Evolutionary conservation across 495 filamentous ascomycete species (phyloP).

Genomic region (Aspergillus bertholletiae): DNA sequence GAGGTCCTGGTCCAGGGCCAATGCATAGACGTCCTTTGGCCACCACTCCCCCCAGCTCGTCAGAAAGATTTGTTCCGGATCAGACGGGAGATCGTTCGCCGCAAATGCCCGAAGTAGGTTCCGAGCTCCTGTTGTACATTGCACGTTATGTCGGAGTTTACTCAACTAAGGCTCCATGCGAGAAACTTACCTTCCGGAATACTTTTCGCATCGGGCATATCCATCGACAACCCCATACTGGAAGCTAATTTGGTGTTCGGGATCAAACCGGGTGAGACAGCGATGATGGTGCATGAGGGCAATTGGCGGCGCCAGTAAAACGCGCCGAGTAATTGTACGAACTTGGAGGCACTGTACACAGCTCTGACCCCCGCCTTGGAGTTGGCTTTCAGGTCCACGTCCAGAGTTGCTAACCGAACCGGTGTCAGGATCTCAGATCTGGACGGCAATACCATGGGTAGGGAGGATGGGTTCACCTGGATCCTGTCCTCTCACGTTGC

Average conservation of each 20-base stretch:
- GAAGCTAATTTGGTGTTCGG: constrained; percentile 25
- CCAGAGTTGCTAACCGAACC: constrained; percentile 18
- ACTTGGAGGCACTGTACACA: constrained; percentile 28
- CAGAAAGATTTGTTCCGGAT: constrained; percentile 29
- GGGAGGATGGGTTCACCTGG: constrained; percentile 13
- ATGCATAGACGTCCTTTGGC: constrained; percentile 24
- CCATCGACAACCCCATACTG: constrained; percentile 20
- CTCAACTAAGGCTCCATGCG: neutral
- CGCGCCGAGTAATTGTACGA: constrained; percentile 22
- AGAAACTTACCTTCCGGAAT: constrained; percentile 23
- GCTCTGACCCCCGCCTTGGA: constrained; percentile 19
- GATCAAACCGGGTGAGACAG: constrained; percentile 27
- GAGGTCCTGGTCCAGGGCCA: constrained; percentile 18
- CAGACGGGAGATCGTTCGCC: constrained; percentile 17
- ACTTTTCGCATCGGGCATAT: constrained; percentile 31
- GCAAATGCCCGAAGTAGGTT: constrained; percentile 23
- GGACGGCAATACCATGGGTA: neutral
- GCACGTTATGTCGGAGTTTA: neutral
- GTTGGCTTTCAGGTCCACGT: constrained; percentile 24
- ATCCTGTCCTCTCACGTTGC: constrained; percentile 21
- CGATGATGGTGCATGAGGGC: constrained; percentile 21
- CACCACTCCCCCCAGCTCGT: constrained; percentile 35
- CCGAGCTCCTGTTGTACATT: constrained; percentile 20
- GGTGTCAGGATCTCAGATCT: neutral
- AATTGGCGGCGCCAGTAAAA: constrained; percentile 27